Base-by-base conservation (phyloP, 192 early-diverging fungal genomes). In the Coemansia sp. region DNA sequence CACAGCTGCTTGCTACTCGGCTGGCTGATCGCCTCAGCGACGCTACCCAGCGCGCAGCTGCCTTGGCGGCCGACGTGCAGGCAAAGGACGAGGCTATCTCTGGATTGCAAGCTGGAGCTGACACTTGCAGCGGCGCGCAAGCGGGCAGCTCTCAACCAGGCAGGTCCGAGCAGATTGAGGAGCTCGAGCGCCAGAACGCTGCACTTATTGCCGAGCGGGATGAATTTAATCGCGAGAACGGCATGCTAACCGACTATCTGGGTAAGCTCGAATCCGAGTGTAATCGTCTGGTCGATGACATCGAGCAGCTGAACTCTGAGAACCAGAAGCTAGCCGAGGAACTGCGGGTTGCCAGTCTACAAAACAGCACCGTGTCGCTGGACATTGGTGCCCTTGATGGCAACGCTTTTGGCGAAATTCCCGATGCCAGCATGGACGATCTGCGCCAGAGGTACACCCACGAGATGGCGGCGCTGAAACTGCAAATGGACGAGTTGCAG, bases 221-320 rank as follows among this genome's bases (percentile, higher is more conserved):
- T 12, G 46, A 32, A 20, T 50, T 56, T 27, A 44, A 49, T 8
- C 21, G 62, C 19, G 61, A 68, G 20, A 55, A 71, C 41, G 35
- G 20, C 4, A 17, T 50, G 1, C 35, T 75, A 11, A 60, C 61
- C 20, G 72, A 75, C 30, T 65, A 75, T 15, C 50, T 80, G 12
- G 78, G 82, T 39, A 83, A 83, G 59, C 75, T 85, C 19, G 88
- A 90, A 48, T 82, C 74, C 8, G 87, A 87, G 62, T 85, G 86
- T 59, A 67, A 86, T 30, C 83, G 86, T 45, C 69, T 88, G 34
- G 83, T 85, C 60, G 85, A 87, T n/a, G 88, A 90, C 53, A 81
- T 87, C 35, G 88, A 90, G 55, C 78, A 79, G 53, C 60, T 90
- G 31, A 82, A 81, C 47, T 68, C 74, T 0, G 85, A 88, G 60